These are phyloP conservation scores for Serpula lacrymans DNA, from an alignment of 768 basidiomycete species.

Conservation along the genomic window DNA sequence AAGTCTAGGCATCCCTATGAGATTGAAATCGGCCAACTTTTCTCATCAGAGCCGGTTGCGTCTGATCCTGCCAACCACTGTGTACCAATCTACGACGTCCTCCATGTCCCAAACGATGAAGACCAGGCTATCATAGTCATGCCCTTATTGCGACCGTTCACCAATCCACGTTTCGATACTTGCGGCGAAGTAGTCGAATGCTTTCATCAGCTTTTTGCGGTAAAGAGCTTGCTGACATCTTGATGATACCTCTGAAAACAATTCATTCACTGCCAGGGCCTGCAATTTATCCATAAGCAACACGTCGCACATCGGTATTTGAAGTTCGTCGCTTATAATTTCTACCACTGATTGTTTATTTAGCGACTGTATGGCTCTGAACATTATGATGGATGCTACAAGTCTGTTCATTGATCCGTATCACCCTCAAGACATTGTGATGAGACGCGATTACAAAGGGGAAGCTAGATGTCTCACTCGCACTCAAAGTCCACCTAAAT, in stretches of 20 bases:
- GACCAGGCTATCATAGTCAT: conserved; percentile 23
- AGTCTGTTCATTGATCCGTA: conserved; percentile 21
- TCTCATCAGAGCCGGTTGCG: conserved; percentile 10
- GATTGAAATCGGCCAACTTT: conserved; percentile 17
- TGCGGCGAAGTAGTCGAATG: conserved; percentile 25
- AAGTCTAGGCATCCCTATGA: conserved; percentile 15
- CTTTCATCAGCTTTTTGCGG: conserved; percentile 29
- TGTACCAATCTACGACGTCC: conserved; percentile 19
- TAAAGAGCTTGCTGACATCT: conserved; percentile 4
- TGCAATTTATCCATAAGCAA: conserved; percentile 34
- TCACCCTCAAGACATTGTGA: conserved; percentile 15
- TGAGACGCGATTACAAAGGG: conserved; percentile 17
- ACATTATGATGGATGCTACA: conserved; percentile 30
- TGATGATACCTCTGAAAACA: not conserved
- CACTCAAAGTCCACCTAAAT: conserved; percentile 25
- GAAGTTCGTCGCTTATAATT: not conserved
- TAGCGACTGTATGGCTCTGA: conserved; percentile 26
- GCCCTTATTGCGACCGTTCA: conserved; percentile 22
- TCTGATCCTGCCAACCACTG: conserved; percentile 20
- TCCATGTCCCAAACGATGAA: conserved; percentile 4
- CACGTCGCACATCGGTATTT: conserved; percentile 33
- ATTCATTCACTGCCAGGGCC: conserved; percentile 19
- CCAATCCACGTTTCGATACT: conserved; percentile 14
- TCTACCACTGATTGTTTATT: not conserved
- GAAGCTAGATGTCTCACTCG: conserved; percentile 23